Conservation (phyloP, 139 green algal genomes). For the Diplosphaera chodatii region DNA sequence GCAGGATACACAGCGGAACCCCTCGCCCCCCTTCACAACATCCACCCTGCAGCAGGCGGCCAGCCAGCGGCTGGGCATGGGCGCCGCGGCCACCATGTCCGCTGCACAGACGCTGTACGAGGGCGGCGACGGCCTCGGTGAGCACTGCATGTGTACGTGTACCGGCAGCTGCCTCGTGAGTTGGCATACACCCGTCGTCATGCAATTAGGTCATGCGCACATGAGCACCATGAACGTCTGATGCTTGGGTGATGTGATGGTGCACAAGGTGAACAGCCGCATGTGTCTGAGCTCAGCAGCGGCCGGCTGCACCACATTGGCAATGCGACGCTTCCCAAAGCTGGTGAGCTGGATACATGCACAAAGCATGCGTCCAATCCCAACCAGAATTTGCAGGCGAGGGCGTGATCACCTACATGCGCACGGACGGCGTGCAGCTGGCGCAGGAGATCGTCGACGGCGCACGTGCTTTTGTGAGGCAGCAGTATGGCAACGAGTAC, state of each 20-base stretch:
- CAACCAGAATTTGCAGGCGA: too few species aligned
- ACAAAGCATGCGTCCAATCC: too few species aligned
- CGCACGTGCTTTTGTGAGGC: slow-evolving; percentile 31
- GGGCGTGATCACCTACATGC: slow-evolving; percentile 95
- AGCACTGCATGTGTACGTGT: not conserved
- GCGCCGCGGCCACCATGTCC: slow-evolving; percentile 67
- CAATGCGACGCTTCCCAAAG: too few species aligned
- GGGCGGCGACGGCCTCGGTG: slow-evolving; percentile 13
- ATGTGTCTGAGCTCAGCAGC: too few species aligned
- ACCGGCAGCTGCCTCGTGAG: too few species aligned
- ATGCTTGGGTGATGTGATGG: too few species aligned
- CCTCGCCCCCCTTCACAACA: slow-evolving; percentile 78
- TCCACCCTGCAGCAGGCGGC: slow-evolving; percentile 87
- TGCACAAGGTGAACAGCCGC: too few species aligned
- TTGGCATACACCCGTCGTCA: too few species aligned
- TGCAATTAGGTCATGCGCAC: too few species aligned
- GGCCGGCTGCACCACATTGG: too few species aligned
- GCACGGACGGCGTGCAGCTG: slow-evolving; percentile 79
- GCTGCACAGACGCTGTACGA: slow-evolving; percentile 89
- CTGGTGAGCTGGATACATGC: too few species aligned
- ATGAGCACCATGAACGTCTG: too few species aligned
- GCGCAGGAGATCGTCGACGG: slow-evolving; percentile 29
- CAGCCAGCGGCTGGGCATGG: slow-evolving; percentile 56
- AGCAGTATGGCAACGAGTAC: slow-evolving; percentile 21
- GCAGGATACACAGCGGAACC: slow-evolving; percentile 35